phyloP scores from a whole-genome alignment of 257 asterid species.

The Perilla frutescens region DNA sequence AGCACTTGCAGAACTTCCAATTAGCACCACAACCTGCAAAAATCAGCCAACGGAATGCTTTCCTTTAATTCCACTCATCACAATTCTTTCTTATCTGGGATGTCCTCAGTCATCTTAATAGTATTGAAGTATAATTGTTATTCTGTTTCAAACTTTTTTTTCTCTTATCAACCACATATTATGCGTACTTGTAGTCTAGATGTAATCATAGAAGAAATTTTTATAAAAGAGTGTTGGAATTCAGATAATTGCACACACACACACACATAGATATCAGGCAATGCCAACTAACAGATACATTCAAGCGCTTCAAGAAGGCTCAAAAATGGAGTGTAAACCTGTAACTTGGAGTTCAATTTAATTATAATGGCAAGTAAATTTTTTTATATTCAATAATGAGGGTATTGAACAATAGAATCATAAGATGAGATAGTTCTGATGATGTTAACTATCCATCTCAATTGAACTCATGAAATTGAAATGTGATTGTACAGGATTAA shows the following conservation, averaged over 20 bases:
- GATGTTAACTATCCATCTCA: too few species aligned
- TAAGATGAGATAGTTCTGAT: too few species aligned
- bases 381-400: neutral
- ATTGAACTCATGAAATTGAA: neutral
- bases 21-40: constrained; percentile 79
- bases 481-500: neutral
- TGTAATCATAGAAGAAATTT: neutral
- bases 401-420: neutral
- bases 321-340: too few species aligned
- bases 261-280: neutral
- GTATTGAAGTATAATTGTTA: neutral
- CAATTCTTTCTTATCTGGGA: neutral
- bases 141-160: neutral
- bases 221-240: neutral
- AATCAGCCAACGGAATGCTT: neutral
- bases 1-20: constrained; percentile 89
- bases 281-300: neutral
- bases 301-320: neutral
- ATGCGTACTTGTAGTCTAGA: neutral
- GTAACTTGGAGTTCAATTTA: neutral
- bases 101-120: neutral
- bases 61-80: neutral
- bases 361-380: neutral
- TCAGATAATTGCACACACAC: neutral
- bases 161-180: too few species aligned